Base-by-base conservation (phyloP, 768 basidiomycete genomes). In the Trametes cingulata region DNA sequence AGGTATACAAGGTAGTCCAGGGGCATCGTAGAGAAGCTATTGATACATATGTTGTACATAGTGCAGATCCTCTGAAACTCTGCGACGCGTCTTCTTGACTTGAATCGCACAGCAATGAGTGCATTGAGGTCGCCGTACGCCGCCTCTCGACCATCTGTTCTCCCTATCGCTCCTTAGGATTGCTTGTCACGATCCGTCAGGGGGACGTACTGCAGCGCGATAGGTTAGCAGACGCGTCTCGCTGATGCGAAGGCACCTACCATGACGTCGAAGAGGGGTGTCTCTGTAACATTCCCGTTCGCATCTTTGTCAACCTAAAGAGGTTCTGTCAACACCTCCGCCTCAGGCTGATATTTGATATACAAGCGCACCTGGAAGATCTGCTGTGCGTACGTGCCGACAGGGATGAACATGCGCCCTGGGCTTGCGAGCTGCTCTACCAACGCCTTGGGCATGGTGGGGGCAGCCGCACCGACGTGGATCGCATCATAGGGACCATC, bases 391-490 rank as follows among this genome's bases (percentile, higher is more conserved):
- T 73, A 67, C 1, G 76, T 79, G 2, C 95, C 95, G 14, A 98
- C 88, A 1, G 95, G 95, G 52, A 98, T 92, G 76, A 98, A 95
- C 89, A 98, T 93, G 52, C 86, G 77, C 15, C 91, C 91, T 0
- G 89, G 88, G 2, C 72, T 70, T 25, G 86, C 86, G 2, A 94
- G 84, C 68, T 96, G 95, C 14, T 90, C 84, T 27, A 98, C 72
- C 1, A 98, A 82, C 0, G 80, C 72, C 20, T 81, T 72, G 0
- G 95, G 95, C 14, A 94, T 74, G 0, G 68, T 78, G 0, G 91
- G 88, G 0, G 95, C 87, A 0, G 96, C 95, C 0, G 96, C 96
- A 3, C 96, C 96, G 37, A 98, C 95, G 65, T 98, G 95, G 50
- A 98, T 97, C 0, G 85, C 88, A 61, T 93, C 62, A 20, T 66